Base-by-base conservation (phyloP, 495 filamentous ascomycete species). In the Oleoguttula mirabilis region DNA sequence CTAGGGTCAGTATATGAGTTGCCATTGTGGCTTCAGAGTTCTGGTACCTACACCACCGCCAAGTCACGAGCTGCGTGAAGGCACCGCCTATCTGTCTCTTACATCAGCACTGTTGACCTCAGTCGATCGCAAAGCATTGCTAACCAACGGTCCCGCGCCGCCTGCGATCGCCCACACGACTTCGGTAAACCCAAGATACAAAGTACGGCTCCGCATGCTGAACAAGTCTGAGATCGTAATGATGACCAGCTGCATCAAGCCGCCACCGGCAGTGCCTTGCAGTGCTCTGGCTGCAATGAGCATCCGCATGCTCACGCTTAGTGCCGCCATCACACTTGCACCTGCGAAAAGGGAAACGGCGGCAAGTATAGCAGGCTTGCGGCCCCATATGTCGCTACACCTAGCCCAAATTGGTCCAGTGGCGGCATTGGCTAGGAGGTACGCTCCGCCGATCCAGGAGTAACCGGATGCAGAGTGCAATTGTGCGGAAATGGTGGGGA, bases 11-110 rank as follows among this genome's bases (percentile, higher is more conserved):
- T 28, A 40, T 10, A n/a, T n/a, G n/a, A n/a, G n/a, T n/a, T n/a
- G n/a, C n/a, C n/a, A n/a, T n/a, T n/a, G n/a, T n/a, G n/a, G n/a
- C n/a, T n/a, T n/a, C n/a, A n/a, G n/a, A n/a, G n/a, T n/a, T n/a
- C n/a, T n/a, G n/a, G n/a, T n/a, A n/a, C n/a, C n/a, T n/a, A n/a
- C 39, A 71, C 67, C 77, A 80, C 23, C 76, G 55, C 82, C 82
- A 86, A 3, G 64, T 65, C 11, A 75, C 65, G 3, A 66, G 62
- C 33, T 78, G 64, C 0, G 80, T 70, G 36, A 88, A 77, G 1
- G 68, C 66, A 15, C 82, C 82, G 10, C 82, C 82, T n/a, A 1
- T n/a, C n/a, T n/a, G n/a, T n/a, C n/a, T n/a, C n/a, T n/a, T n/a
- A n/a, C n/a, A n/a, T n/a, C n/a, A n/a, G n/a, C n/a, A n/a, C n/a